A percentile compares a stretch with the other conserved stretches of the same genome.
Evolutionary conservation across 257 asterid genomes (phyloP).

Genomic region (Buddleja alternifolia): DNA sequence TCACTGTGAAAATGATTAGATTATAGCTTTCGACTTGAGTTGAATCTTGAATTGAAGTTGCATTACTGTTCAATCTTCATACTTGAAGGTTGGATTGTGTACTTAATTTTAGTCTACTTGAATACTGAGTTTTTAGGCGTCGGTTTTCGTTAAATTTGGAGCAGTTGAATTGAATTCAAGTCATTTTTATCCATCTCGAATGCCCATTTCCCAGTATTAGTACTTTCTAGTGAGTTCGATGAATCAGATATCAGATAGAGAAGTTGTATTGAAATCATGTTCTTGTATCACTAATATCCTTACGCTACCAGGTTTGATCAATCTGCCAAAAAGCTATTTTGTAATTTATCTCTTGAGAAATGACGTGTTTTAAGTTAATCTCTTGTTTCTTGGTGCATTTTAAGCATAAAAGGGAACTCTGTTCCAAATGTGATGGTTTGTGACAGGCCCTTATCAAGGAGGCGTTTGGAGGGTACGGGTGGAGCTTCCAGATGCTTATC

Average conservation of each 20-base stretch:
- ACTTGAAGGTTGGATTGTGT: conserved; percentile 25
- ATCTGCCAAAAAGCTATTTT: conserved; percentile 27
- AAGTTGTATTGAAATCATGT: not conserved
- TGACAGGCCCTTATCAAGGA: conserved; percentile 84
- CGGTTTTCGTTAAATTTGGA: conserved; percentile 1
- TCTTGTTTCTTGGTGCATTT: conserved; percentile 6
- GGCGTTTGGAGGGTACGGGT: conserved; percentile 90
- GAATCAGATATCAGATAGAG: not conserved
- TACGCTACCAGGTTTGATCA: not conserved
- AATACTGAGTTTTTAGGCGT: not conserved
- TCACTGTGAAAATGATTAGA: conserved; percentile 9
- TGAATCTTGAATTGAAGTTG: conserved; percentile 18
- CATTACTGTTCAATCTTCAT: conserved; percentile 14
- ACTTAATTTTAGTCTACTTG: not conserved
- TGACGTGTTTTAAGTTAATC: conserved; percentile 18
- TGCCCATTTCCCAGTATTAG: not conserved
- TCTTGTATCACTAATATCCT: not conserved
- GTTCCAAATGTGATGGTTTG: conserved; percentile 28
- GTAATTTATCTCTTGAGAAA: conserved; percentile 26
- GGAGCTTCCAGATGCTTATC: conserved; percentile 90
- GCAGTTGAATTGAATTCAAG: conserved; percentile 2
- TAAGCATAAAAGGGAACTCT: not conserved
- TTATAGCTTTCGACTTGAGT: conserved; percentile 15
- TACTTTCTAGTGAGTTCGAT: not conserved
- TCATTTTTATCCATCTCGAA: not conserved